These are phyloP conservation scores for Zygotorulaspora mrakii DNA, from an alignment of 1,139 yeast genomes.

Conservation along the genomic window DNA sequence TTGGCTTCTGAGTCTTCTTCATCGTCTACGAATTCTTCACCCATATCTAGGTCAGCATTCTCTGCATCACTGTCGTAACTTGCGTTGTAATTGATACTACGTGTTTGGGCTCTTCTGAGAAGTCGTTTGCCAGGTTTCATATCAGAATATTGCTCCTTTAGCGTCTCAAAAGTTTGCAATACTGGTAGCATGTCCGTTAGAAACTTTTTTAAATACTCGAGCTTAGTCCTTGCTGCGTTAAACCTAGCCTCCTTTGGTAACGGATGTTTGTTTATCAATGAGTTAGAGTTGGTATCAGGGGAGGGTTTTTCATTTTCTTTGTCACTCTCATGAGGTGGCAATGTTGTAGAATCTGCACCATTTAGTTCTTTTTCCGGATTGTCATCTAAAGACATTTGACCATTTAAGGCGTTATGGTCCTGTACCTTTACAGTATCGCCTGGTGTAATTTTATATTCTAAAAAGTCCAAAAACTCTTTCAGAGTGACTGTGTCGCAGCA, in stretches of 20 bases:
- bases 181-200: slow-evolving; percentile 25
- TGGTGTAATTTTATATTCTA: slow-evolving; percentile 27
- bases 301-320: slow-evolving; percentile 8
- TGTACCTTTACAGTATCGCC: slow-evolving; percentile 10
- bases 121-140: slow-evolving; percentile 33
- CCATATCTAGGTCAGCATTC: slow-evolving; percentile 23
- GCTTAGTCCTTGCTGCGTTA: slow-evolving; percentile 30
- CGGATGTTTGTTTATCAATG: slow-evolving; percentile 29
- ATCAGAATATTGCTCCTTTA: slow-evolving; percentile 29
- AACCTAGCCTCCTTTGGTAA: slow-evolving; percentile 34
- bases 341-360: background rate
- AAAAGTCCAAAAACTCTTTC: slow-evolving; percentile 28
- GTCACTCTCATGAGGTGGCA: slow-evolving; percentile 2
- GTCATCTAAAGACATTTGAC: background rate
- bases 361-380: slow-evolving; percentile 13
- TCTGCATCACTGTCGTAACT: slow-evolving; percentile 20
- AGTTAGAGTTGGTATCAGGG: slow-evolving; percentile 9
- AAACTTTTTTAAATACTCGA: slow-evolving; percentile 26
- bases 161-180: slow-evolving; percentile 27
- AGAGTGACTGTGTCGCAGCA: slow-evolving; percentile 31
- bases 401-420: background rate
- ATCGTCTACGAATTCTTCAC: slow-evolving; percentile 18
- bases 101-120: slow-evolving; percentile 32
- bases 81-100: slow-evolving; percentile 22
- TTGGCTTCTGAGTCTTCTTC: slow-evolving; percentile 15